Evolutionary conservation across 2,329 filamentous ascomycete genomes (phyloP).

Genomic region (Fusarium incarnatum): DNA sequence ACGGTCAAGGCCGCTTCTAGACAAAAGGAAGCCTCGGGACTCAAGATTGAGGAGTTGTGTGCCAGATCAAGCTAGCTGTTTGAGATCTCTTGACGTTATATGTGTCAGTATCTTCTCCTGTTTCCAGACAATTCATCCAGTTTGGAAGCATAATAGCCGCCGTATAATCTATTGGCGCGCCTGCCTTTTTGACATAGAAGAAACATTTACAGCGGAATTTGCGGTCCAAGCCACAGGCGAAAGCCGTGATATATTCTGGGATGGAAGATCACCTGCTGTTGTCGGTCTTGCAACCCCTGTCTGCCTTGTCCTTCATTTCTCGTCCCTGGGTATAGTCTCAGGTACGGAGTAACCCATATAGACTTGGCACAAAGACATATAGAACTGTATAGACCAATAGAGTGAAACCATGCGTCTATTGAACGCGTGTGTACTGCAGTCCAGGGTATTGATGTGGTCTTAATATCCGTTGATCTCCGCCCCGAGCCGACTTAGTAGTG

Average conservation of each 20-base stretch:
- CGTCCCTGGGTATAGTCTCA: background rate
- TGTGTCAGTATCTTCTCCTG: background rate
- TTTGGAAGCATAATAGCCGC: background rate
- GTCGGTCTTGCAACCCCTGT: background rate
- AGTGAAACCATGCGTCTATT: background rate
- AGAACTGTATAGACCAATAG: background rate
- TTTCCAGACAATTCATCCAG: background rate
- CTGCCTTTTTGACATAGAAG: background rate
- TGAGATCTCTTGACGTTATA: background rate
- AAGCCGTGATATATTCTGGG: background rate
- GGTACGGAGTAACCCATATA: background rate
- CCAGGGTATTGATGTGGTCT: background rate
- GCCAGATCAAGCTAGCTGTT: background rate
- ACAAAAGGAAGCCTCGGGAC: background rate
- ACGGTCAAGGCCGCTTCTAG: background rate
- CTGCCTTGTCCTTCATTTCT: slow-evolving; percentile 5
- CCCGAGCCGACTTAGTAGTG: background rate
- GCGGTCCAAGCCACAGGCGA: background rate
- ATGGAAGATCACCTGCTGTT: background rate
- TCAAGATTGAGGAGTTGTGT: slow-evolving; percentile 1
- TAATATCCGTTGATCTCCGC: slow-evolving; percentile 4
- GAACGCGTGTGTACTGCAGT: background rate
- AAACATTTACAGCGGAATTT: background rate
- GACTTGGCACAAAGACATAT: background rate
- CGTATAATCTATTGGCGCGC: background rate